A percentile compares a stretch with the other conserved stretches of the same genome.
phyloP scores from a whole-genome alignment of 2,329 filamentous ascomycete genomes.

The Aspergillus amoenus region DNA sequence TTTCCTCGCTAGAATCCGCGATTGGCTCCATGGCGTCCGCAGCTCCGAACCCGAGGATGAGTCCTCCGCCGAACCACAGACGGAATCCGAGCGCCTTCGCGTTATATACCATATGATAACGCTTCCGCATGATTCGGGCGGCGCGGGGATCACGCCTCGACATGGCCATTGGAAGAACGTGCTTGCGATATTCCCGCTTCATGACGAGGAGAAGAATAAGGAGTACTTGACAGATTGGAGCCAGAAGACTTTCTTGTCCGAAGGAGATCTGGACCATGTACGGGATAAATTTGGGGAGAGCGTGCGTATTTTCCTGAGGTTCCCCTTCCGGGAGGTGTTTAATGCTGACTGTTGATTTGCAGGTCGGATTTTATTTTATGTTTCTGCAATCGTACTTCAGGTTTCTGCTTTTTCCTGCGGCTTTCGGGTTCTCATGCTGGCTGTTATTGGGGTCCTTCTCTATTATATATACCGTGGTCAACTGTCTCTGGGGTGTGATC shows the following conservation, averaged over 20 bases:
- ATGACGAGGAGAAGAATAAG: conserved; percentile 75
- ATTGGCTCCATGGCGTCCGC: conserved; percentile 93
- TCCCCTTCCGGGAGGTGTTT: background rate
- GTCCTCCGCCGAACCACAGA: conserved; percentile 74
- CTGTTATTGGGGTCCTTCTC: conserved; percentile 82
- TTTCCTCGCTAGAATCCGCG: conserved; percentile 65
- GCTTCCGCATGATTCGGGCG: conserved; percentile 69
- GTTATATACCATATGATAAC: conserved; percentile 85
- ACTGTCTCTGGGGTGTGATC: conserved; percentile 79
- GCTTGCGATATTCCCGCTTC: conserved; percentile 73
- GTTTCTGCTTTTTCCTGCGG: conserved; percentile 79
- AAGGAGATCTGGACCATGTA: conserved; percentile 71
- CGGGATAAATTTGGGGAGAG: conserved; percentile 72
- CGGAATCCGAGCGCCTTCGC: conserved; percentile 83
- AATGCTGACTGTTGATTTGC: background rate
- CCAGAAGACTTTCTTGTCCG: conserved; percentile 46
- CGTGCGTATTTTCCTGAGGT: conserved; percentile 20
- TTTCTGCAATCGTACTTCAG: conserved; percentile 93
- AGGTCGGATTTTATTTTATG: conserved; percentile 93
- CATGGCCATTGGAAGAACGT: conserved; percentile 72
- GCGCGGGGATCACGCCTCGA: conserved; percentile 72
- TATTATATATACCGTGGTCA: conserved; percentile 74
- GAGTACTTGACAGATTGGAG: conserved; percentile 76
- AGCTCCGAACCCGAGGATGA: conserved; percentile 71
- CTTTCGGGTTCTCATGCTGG: conserved; percentile 77